Evolutionary conservation across 176 grass and related monocot species (phyloP).

Genomic region (Avena insularis): DNA sequence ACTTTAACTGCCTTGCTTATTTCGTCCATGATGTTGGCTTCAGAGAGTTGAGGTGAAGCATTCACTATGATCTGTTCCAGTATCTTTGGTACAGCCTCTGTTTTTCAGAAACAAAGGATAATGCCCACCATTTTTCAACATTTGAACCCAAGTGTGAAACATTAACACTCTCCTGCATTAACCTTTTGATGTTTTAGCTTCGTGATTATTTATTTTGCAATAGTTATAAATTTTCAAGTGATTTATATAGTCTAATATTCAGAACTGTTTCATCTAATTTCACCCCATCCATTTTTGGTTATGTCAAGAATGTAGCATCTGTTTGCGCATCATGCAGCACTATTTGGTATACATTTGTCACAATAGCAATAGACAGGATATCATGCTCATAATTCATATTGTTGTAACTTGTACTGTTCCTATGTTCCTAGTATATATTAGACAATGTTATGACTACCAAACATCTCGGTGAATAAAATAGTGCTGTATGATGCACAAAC

Average conservation of each 20-base stretch:
- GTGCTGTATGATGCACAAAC: too few species aligned
- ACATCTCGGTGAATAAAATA: neutral
- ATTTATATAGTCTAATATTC: neutral
- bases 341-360: neutral
- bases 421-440: neutral
- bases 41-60: neutral
- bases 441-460: neutral
- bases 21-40: constrained; percentile 13
- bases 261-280: neutral
- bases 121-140: neutral
- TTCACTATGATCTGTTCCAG: neutral
- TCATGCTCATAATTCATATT: neutral
- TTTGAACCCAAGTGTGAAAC: neutral
- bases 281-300: neutral
- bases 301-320: constrained; percentile 33
- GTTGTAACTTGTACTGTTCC: neutral
- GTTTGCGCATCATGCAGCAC: neutral
- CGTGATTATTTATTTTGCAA: neutral
- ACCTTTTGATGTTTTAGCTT: neutral
- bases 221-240: constrained; percentile 23
- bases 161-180: neutral
- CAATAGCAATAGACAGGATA: neutral
- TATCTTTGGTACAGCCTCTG: neutral
- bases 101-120: neutral
- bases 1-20: constrained; percentile 13